Evolutionary conservation across 2,329 filamentous ascomycete genomes (phyloP), one percentile per base, ranked within the genome.

Genomic region (Nothophaeocryptopus gaeumannii): DNA sequence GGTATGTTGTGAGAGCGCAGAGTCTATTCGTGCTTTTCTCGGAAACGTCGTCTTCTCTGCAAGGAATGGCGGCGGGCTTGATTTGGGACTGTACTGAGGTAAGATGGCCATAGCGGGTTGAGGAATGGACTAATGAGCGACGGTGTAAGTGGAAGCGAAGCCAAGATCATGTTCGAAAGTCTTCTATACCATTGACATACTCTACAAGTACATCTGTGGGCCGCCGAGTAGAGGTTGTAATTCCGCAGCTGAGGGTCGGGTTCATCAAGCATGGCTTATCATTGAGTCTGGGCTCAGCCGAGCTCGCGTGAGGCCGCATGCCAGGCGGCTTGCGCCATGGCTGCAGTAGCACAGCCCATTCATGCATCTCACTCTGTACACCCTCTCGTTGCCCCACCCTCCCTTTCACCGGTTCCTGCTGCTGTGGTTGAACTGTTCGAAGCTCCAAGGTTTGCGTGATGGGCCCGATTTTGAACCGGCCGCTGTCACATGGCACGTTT

Each of bases 1-100:
- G 30, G 45, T 41, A 16, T 41, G 45, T 20, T 47, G 45, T 14
- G 45, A 47, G 30, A 47, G 37, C 26, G n/a, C 45, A 26, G 45
- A 40, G 14, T 40, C 30, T 26, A 40, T 40, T 15, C 45, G 45
- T 5, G n/a, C 20, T n/a, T 36, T 33, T 14, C 13, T 20, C 33
- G 37, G 8, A 16, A 34, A 32, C 13, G 34, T 16, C 35, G 26
- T 26, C 20, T 46, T 46, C 34, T 46, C 43, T 14, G 20, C 29
- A 16, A 38, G 9, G 35, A 16, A 3, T 4, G 35, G 9, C 3
- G 13, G 35, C 8, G 35, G 16, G 8, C 11, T 15, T 13, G 39
- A 14, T 11, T 10, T 30, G 8, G 9, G 15, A 41, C 15, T 32
- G 16, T 13, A 5, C 11, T 41, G 20, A 9, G 39, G 39, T 26